Conservation (phyloP, 2,329 filamentous ascomycete genomes). For the Exserohilum turcica region DNA sequence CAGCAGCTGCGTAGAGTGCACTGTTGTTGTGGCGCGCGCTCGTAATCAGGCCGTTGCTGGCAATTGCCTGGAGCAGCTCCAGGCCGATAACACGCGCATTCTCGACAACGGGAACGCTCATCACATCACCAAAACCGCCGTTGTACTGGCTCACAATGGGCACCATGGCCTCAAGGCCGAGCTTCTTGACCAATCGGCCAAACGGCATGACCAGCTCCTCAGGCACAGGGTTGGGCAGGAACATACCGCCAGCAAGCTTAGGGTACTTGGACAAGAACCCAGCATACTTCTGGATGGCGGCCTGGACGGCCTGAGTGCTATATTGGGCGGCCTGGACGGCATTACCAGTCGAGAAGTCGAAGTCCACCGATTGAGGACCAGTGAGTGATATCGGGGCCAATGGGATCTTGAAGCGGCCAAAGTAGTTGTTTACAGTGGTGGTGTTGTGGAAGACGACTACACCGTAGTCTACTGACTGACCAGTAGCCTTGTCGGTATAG, state of each 20-base stretch:
- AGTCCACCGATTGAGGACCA: background rate
- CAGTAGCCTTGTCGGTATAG: conserved; percentile 48
- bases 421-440: conserved; percentile 42
- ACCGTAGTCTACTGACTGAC: conserved; percentile 42
- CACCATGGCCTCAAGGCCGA: conserved; percentile 50
- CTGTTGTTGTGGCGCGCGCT: conserved; percentile 6
- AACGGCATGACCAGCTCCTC: conserved; percentile 56
- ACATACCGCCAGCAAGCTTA: conserved; percentile 47
- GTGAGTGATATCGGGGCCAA: background rate
- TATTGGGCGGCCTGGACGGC: conserved; percentile 1
- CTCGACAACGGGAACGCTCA: conserved; percentile 49
- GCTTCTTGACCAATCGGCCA: conserved; percentile 56
- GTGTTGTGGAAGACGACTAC: conserved; percentile 49
- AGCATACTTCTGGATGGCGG: conserved; percentile 28
- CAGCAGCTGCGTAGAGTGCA: conserved; percentile 9
- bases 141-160: background rate
- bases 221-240: conserved; percentile 52
- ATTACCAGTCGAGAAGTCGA: conserved; percentile 42
- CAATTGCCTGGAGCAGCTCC: background rate
- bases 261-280: conserved; percentile 29
- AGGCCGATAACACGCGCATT: conserved; percentile 10
- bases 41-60: conserved; percentile 1
- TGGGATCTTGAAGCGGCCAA: conserved; percentile 21
- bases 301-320: conserved; percentile 4
- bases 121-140: conserved; percentile 44